Evolutionary conservation across 1,139 yeast genomes (phyloP).

Genomic region (Pichia sp.): DNA sequence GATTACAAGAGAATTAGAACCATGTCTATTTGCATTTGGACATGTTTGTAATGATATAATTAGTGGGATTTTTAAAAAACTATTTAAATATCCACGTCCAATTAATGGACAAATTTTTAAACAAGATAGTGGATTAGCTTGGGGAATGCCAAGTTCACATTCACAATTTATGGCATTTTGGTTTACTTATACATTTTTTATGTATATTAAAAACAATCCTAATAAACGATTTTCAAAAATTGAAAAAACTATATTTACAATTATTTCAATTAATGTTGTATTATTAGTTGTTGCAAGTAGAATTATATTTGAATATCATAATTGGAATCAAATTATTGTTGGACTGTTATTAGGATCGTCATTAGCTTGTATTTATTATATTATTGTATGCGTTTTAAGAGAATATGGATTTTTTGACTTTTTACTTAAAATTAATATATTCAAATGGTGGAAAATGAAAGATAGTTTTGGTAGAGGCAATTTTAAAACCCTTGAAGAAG

Average conservation of each 20-base stretch:
- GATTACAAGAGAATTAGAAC: slow-evolving; percentile 77
- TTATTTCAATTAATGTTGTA: slow-evolving; percentile 6
- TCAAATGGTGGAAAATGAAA: slow-evolving; percentile 44
- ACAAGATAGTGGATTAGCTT: slow-evolving; percentile 30
- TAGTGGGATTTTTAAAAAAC: slow-evolving; percentile 61
- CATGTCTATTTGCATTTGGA: slow-evolving; percentile 78
- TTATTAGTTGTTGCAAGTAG: slow-evolving; percentile 63
- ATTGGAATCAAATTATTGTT: slow-evolving; percentile 62
- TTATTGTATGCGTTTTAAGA: slow-evolving; percentile 45
- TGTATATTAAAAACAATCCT: slow-evolving; percentile 36
- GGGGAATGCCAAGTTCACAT: slow-evolving; percentile 98
- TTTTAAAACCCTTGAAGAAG: slow-evolving; percentile 17
- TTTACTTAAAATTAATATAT: slow-evolving; percentile 45
- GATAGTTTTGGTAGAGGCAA: slow-evolving; percentile 33
- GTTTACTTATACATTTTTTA: slow-evolving; percentile 55
- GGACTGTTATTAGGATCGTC: slow-evolving; percentile 62
- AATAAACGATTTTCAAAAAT: neutral
- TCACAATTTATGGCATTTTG: slow-evolving; percentile 93
- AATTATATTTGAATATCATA: slow-evolving; percentile 74
- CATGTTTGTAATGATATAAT: slow-evolving; percentile 73
- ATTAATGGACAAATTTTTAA: slow-evolving; percentile 39
- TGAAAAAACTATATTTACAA: slow-evolving; percentile 12
- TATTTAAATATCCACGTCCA: slow-evolving; percentile 74
- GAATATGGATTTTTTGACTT: slow-evolving; percentile 58
- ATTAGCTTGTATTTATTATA: slow-evolving; percentile 55